phyloP scores from a whole-genome alignment of 352 stramenopile genomes.

The Globisporangium parvum region DNA sequence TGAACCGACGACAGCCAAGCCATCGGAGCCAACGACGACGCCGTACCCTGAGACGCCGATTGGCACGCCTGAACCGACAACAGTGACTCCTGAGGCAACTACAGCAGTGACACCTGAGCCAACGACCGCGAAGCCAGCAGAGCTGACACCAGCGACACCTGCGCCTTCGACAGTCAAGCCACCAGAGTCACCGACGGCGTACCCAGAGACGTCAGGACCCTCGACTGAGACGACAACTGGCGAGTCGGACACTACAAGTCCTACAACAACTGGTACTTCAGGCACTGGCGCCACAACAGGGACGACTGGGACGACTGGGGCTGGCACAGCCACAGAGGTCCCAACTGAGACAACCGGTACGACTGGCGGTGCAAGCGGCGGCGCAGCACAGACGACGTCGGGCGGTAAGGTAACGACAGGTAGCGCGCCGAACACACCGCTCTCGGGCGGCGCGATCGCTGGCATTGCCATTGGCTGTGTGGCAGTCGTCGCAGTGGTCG shows the following conservation, averaged over 20 bases:
- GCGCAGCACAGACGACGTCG: background rate
- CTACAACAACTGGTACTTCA: background rate
- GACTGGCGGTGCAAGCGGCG: background rate
- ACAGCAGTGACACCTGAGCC: background rate
- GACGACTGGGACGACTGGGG: background rate
- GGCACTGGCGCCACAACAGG: background rate
- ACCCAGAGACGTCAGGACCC: background rate
- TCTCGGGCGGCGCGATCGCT: slow-evolving; percentile 5
- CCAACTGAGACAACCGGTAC: background rate
- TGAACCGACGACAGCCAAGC: background rate
- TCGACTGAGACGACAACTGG: background rate
- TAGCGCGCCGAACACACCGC: background rate
- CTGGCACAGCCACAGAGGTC: background rate
- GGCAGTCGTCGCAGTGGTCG: slow-evolving; percentile 5
- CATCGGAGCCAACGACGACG: background rate
- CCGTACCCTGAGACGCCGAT: background rate
- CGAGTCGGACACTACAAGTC: no score
- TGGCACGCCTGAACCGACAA: background rate
- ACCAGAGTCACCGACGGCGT: background rate
- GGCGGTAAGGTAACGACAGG: slow-evolving; percentile 4
- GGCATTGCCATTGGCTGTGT: slow-evolving; percentile 7
- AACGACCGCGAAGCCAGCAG: background rate
- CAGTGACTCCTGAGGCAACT: background rate
- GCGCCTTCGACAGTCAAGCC: background rate
- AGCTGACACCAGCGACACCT: background rate